A percentile compares a stretch with the other conserved stretches of the same genome.
Evolutionary conservation across 1,139 yeast genomes (phyloP).

Genomic region (Candida sp.): DNA sequence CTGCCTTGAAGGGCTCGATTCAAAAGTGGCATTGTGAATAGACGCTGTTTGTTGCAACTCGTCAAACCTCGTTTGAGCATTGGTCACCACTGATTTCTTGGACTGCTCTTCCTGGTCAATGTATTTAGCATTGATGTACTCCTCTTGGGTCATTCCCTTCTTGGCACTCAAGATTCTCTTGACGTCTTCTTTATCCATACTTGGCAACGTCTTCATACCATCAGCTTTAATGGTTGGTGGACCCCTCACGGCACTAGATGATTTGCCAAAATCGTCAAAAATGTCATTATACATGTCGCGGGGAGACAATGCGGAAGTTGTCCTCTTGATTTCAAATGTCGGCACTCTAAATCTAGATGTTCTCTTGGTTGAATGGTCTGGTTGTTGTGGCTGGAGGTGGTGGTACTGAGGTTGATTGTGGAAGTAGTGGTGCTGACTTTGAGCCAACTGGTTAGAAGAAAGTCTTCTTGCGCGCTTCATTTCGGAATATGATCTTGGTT

Average conservation of each 20-base stretch:
- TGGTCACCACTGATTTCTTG: slow-evolving; percentile 35
- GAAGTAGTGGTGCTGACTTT: slow-evolving; percentile 1
- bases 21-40: slow-evolving; percentile 37
- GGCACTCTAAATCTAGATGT: slow-evolving; percentile 46
- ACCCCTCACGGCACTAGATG: slow-evolving; percentile 22
- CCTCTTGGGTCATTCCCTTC: slow-evolving; percentile 45
- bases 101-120: slow-evolving; percentile 27
- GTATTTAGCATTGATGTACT: slow-evolving; percentile 40
- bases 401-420: not conserved
- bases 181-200: slow-evolving; percentile 54
- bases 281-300: slow-evolving; percentile 46
- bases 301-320: slow-evolving; percentile 39
- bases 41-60: slow-evolving; percentile 46
- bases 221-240: slow-evolving; percentile 43
- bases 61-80: slow-evolving; percentile 31
- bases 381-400: slow-evolving; percentile 6
- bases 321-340: slow-evolving; percentile 46
- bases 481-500: slow-evolving; percentile 14
- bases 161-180: slow-evolving; percentile 44
- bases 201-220: slow-evolving; percentile 50
- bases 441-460: slow-evolving; percentile 2
- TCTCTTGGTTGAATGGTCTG: slow-evolving; percentile 1
- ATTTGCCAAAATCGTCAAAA: slow-evolving; percentile 35
- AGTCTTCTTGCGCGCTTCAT: slow-evolving; percentile 10
- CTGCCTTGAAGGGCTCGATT: slow-evolving; percentile 22